Base-by-base conservation (phyloP, 352 stramenopile species). In the Pythium monospermum region DNA sequence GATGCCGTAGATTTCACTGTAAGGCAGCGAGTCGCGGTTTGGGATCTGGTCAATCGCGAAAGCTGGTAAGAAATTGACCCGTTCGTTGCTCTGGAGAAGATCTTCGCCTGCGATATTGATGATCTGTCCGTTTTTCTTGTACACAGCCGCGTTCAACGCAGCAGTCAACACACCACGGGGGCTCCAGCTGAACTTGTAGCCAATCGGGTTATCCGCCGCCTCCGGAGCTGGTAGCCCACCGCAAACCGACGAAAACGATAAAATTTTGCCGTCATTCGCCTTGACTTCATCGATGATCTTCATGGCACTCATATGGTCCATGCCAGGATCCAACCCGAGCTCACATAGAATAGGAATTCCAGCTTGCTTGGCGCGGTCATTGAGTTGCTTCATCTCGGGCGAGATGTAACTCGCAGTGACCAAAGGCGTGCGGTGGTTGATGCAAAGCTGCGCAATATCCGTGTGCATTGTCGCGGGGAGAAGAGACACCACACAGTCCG, bases 181-280 rank as follows among this genome's bases (percentile, higher is more conserved):
- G 46, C 84, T 97, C 96, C 96, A 99, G 50, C 88, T 98, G 63
- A 98, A 98, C 69, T 98, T 98, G 76, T 99, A 99, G 21, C 85
- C 87, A 41, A 98, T 93, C 19, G 92, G 83, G 57, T 98, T 99
- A 62, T 98, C 85, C 4, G 91, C 92, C 3, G 91, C 93, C 66
- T 98, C 93, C 6, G 96, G 94, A 2, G 94, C 88, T 36, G 93
- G 93, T 6, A 98, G 71, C 26, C 96, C 96, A 30, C 96, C 96
- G 66, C 94, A 98, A 13, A 98, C 83, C 18, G 91, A 98, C 27
- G 81, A 93, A 66, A 99, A 98, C 21, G 74, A 90, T 27, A 85
- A 67, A 39, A 99, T 73, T 44, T 81, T 85, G 22, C 94, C 94
- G 42, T 84, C 88, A 19, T 88, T 69, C 5, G 77, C 73, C 39